Percentiles rank a stretch among this genome's conserved stretches.
Conservation (phyloP, 495 filamentous ascomycete genomes). For the Staphylotrichum tortipilum region DNA sequence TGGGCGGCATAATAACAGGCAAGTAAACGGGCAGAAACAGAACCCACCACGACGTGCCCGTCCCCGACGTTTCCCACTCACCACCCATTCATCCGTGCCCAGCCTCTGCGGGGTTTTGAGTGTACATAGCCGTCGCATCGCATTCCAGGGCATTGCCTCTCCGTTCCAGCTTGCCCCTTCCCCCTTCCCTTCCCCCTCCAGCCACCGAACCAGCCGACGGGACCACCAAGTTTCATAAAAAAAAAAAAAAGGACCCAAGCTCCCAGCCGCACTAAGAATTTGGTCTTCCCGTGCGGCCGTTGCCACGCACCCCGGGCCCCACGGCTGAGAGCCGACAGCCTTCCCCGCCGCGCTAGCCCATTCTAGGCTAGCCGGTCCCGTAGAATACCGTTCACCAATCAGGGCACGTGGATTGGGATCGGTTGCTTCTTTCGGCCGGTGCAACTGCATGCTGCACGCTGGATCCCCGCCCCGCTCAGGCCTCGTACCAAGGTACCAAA, state of each 20-base stretch:
- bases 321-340: too few relatives aligned
- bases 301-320: slow-evolving; percentile 9
- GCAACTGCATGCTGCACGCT: not conserved
- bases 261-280: not conserved
- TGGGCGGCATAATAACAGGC: not conserved
- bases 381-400: slow-evolving; percentile 8
- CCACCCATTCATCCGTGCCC: too few relatives aligned
- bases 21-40: not conserved
- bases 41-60: not conserved
- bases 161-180: too few relatives aligned
- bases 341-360: slow-evolving; percentile 4
- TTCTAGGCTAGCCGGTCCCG: not conserved
- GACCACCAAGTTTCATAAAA: too few relatives aligned
- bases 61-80: too few relatives aligned
- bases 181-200: too few relatives aligned
- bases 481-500: not conserved
- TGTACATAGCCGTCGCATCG: too few relatives aligned
- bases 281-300: slow-evolving; percentile 6
- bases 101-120: too few relatives aligned
- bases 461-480: not conserved
- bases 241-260: too few relatives aligned
- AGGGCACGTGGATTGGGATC: slow-evolving; percentile 3
- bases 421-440: slow-evolving; percentile 14
- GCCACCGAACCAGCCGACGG: too few relatives aligned
- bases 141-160: too few relatives aligned